Evolutionary conservation across 2,329 filamentous ascomycete species (phyloP).

Genomic region (Hypomyces rosellus): DNA sequence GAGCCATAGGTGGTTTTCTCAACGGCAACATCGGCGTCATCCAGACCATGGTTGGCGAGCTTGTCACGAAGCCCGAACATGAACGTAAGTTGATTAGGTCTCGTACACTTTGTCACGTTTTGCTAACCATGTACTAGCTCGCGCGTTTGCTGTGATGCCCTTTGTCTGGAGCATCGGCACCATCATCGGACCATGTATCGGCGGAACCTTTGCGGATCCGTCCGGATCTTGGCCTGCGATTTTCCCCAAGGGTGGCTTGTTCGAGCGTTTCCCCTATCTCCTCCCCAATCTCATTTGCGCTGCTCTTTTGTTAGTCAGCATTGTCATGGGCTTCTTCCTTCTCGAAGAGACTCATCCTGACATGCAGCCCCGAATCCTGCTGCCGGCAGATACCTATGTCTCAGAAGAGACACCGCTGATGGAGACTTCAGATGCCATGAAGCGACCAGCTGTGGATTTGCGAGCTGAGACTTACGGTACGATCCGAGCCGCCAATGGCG

Average conservation of each 20-base stretch:
- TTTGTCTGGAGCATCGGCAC: slow-evolving; percentile 91
- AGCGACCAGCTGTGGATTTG: slow-evolving; percentile 65
- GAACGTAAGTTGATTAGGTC: slow-evolving; percentile 58
- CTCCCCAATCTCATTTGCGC: slow-evolving; percentile 86
- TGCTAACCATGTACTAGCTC: slow-evolving; percentile 44
- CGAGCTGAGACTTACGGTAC: slow-evolving; percentile 76
- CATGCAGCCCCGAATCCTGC: slow-evolving; percentile 52
- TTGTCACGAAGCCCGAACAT: slow-evolving; percentile 77
- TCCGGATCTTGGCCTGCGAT: slow-evolving; percentile 63
- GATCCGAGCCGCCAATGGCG: slow-evolving; percentile 44
- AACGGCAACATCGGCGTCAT: slow-evolving; percentile 92
- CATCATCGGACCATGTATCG: slow-evolving; percentile 82
- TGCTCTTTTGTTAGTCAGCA: slow-evolving; percentile 67
- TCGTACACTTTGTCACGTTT: not conserved
- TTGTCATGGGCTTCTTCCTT: slow-evolving; percentile 71
- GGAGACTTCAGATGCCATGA: slow-evolving; percentile 66
- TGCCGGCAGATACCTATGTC: slow-evolving; percentile 43
- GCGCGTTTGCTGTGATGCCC: slow-evolving; percentile 86
- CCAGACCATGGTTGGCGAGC: slow-evolving; percentile 86
- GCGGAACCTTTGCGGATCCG: slow-evolving; percentile 79
- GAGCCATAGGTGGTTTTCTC: slow-evolving; percentile 71
- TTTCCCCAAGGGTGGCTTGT: slow-evolving; percentile 64
- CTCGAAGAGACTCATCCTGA: slow-evolving; percentile 87
- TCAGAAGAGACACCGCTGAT: slow-evolving; percentile 69
- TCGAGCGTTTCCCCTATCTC: slow-evolving; percentile 76